A percentile compares a stretch with the other conserved stretches of the same genome.
Evolutionary conservation across 2,329 filamentous ascomycete genomes (phyloP).

Genomic region (Decorospora gaudefroyi): DNA sequence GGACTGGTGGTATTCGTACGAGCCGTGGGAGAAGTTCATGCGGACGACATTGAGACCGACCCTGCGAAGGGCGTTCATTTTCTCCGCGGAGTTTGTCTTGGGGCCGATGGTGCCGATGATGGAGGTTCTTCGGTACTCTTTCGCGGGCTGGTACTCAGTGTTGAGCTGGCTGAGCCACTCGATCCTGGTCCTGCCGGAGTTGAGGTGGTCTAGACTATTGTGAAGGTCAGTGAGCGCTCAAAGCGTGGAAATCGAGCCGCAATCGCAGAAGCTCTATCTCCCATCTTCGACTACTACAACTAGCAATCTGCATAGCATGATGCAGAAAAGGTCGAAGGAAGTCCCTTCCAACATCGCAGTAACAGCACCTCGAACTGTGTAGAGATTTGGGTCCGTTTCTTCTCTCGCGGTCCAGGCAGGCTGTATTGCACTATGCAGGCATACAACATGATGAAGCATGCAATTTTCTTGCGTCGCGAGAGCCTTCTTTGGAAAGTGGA

Average conservation of each 20-base stretch:
- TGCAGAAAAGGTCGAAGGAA: background rate
- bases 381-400: too few relatives aligned
- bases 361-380: too few relatives aligned
- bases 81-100: slow-evolving; percentile 97
- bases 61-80: slow-evolving; percentile 90
- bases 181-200: slow-evolving; percentile 69
- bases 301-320: too few relatives aligned
- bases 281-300: too few relatives aligned
- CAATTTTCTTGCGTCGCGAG: background rate
- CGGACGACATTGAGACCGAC: slow-evolving; percentile 96
- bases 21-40: slow-evolving; percentile 99
- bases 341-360: background rate
- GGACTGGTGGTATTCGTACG: slow-evolving; percentile 95
- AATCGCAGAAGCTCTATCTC: too few relatives aligned
- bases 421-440: background rate
- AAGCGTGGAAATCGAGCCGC: background rate
- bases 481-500: background rate
- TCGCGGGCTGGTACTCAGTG: slow-evolving; percentile 83
- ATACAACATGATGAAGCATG: background rate
- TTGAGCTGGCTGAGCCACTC: slow-evolving; percentile 79
- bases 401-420: too few relatives aligned
- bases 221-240: slow-evolving; percentile 15
- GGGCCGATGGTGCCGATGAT: slow-evolving; percentile 99
- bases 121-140: slow-evolving; percentile 92
- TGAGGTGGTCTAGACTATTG: slow-evolving; percentile 69